Conservation (phyloP, 768 basidiomycete species). For the Termitomyces sp. region DNA sequence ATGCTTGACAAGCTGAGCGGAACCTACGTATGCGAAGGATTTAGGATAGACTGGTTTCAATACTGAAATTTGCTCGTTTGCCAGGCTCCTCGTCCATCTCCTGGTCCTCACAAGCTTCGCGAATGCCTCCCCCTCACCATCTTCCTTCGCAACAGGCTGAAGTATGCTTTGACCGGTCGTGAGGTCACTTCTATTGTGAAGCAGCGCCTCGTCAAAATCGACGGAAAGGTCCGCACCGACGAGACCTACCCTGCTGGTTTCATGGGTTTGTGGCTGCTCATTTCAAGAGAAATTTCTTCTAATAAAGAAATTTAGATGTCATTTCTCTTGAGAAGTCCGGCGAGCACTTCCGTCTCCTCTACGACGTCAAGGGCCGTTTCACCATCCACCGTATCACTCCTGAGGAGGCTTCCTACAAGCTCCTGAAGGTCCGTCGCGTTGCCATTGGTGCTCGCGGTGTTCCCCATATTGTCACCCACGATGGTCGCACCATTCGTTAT, state of each 20-base stretch:
- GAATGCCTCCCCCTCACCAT: constrained; percentile 96
- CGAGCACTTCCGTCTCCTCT: constrained; percentile 98
- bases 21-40: constrained; percentile 67
- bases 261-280: constrained; percentile 64
- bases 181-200: constrained; percentile 95
- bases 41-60: neutral
- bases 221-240: constrained; percentile 98
- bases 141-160: constrained; percentile 98
- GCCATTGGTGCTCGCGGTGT: constrained; percentile 92
- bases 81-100: constrained; percentile 93
- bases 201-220: constrained; percentile 97
- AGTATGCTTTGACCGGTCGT: constrained; percentile 96
- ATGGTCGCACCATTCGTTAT: constrained; percentile 99
- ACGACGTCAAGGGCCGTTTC: constrained; percentile 99
- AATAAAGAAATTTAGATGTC: constrained; percentile 58
- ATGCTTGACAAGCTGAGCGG: constrained; percentile 99
- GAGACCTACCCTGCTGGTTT: constrained; percentile 96
- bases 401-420: constrained; percentile 96
- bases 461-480: constrained; percentile 97
- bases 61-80: constrained; percentile 7
- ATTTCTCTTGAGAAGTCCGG: constrained; percentile 96
- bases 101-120: constrained; percentile 98
- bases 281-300: neutral
- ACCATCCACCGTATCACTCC: constrained; percentile 98
- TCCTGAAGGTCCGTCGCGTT: constrained; percentile 89